Evolutionary conservation across 805 yeast species (phyloP).

Genomic region (Metschnikowia aberdeeniae): DNA sequence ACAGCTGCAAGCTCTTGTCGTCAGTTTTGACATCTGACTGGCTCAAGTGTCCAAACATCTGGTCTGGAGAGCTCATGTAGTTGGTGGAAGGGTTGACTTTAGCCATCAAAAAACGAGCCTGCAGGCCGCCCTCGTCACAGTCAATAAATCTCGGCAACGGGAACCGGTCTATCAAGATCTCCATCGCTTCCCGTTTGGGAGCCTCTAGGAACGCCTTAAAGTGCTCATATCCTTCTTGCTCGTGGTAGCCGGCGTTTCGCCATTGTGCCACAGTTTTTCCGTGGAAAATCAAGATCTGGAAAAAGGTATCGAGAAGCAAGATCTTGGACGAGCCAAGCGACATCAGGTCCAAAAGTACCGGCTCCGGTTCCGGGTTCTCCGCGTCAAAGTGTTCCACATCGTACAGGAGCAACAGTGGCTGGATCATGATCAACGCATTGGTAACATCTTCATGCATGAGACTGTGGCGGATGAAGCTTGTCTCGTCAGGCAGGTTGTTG

Average conservation of each 20-base stretch:
- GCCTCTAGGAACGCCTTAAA: slow-evolving; percentile 56
- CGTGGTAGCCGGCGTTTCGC: slow-evolving; percentile 62
- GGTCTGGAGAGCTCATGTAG: slow-evolving; percentile 40
- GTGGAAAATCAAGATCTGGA: slow-evolving; percentile 63
- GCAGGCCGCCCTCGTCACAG: slow-evolving; percentile 74
- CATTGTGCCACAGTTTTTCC: slow-evolving; percentile 66
- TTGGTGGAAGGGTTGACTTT: slow-evolving; percentile 64
- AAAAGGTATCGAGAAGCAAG: slow-evolving; percentile 60
- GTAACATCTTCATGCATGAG: slow-evolving; percentile 58
- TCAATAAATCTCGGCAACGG: slow-evolving; percentile 71
- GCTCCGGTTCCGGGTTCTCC: slow-evolving; percentile 49
- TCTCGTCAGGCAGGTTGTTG: slow-evolving; percentile 70
- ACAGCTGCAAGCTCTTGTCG: slow-evolving; percentile 53
- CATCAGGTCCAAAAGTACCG: slow-evolving; percentile 60
- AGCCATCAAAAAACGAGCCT: slow-evolving; percentile 67
- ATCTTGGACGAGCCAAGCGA: slow-evolving; percentile 57
- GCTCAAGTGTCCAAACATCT: slow-evolving; percentile 21
- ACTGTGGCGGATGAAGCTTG: slow-evolving; percentile 59
- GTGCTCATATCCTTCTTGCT: slow-evolving; percentile 54
- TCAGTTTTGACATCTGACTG: slow-evolving; percentile 48
- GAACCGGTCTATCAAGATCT: slow-evolving; percentile 58
- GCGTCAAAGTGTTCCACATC: slow-evolving; percentile 40
- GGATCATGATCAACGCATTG: slow-evolving; percentile 63
- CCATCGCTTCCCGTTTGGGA: slow-evolving; percentile 64
- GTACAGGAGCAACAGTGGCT: slow-evolving; percentile 61